Percentiles rank a stretch among this genome's conserved stretches.
Conservation (phyloP, 495 filamentous ascomycete species). For the Aspergillus funiculosus region DNA sequence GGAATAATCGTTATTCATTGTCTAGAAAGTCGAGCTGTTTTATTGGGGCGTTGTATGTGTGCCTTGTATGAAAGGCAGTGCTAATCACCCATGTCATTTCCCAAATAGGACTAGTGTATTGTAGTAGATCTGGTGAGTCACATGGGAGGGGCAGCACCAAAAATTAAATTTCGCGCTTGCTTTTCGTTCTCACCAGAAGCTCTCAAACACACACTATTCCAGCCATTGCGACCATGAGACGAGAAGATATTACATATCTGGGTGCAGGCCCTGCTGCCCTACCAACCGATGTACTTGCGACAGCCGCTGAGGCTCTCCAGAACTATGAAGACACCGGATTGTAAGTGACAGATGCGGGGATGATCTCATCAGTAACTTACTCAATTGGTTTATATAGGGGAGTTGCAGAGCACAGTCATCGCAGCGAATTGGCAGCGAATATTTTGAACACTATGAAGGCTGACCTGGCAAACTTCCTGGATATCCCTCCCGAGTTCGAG, state of each 20-base stretch:
- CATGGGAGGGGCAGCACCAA: constrained; percentile 9
- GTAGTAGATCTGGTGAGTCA: constrained; percentile 15
- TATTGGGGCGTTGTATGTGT: no score
- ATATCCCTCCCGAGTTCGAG: constrained; percentile 72
- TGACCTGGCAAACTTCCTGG: constrained; percentile 60
- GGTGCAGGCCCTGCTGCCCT: constrained; percentile 83
- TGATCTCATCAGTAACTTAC: no score
- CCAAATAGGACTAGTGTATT: no score
- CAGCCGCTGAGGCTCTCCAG: constrained; percentile 66
- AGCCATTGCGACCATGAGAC: constrained; percentile 20
- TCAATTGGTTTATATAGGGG: constrained; percentile 21
- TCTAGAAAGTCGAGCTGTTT: no score
- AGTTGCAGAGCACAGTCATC: constrained; percentile 79
- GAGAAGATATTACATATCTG: constrained; percentile 68
- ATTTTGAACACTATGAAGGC: constrained; percentile 63
- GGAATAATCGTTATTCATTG: no score
- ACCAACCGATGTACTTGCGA: constrained; percentile 69
- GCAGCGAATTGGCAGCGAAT: constrained; percentile 65
- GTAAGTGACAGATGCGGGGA: constrained; percentile 54
- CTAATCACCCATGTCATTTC: no score
- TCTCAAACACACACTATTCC: not conserved
- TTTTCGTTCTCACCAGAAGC: not conserved
- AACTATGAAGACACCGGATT: constrained; percentile 80
- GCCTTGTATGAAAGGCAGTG: no score
- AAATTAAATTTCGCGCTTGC: not conserved